A percentile compares a stretch with the other conserved stretches of the same genome.
Evolutionary conservation across 345 rosid species (phyloP).

Genomic region (Boechera retrofracta): DNA sequence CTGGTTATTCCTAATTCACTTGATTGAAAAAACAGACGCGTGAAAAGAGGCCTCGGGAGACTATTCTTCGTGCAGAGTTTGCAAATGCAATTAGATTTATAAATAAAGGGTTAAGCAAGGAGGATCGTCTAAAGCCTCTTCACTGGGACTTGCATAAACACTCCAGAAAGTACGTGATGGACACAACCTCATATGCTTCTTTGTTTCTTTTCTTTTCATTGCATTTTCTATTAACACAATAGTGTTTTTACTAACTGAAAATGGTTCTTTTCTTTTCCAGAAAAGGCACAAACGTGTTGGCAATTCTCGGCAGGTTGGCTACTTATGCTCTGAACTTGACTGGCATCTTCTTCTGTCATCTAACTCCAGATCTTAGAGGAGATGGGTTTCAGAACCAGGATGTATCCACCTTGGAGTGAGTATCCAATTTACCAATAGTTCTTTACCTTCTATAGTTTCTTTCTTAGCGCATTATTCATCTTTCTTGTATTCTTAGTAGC

Average conservation of each 20-base stretch:
- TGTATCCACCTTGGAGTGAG: constrained; percentile 64
- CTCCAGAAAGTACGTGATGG: constrained; percentile 63
- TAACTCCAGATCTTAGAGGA: constrained; percentile 49
- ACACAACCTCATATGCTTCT: constrained; percentile 20
- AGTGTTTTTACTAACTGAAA: constrained; percentile 16
- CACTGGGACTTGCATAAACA: constrained; percentile 89
- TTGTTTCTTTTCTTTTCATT: constrained; percentile 21
- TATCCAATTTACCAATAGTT: constrained; percentile 26
- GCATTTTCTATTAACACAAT: constrained; percentile 17
- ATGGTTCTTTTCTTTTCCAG: constrained; percentile 29
- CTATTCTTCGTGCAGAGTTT: constrained; percentile 82
- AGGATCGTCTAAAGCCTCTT: constrained; percentile 74
- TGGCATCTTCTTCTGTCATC: constrained; percentile 75
- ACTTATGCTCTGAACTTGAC: constrained; percentile 73
- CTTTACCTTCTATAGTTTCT: constrained; percentile 13
- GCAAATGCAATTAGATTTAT: constrained; percentile 72
- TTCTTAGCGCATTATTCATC: constrained; percentile 6
- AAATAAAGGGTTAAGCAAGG: constrained; percentile 64
- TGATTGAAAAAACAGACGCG: constrained; percentile 56
- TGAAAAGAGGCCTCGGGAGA: constrained; percentile 93
- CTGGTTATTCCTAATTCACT: constrained; percentile 29
- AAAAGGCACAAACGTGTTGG: constrained; percentile 73
- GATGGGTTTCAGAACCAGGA: constrained; percentile 50
- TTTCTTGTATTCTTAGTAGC: constrained; percentile 25
- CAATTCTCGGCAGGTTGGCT: constrained; percentile 69